phyloP scores from a whole-genome alignment of 2,329 filamentous ascomycete species.

The Alternaria arborescens region DNA sequence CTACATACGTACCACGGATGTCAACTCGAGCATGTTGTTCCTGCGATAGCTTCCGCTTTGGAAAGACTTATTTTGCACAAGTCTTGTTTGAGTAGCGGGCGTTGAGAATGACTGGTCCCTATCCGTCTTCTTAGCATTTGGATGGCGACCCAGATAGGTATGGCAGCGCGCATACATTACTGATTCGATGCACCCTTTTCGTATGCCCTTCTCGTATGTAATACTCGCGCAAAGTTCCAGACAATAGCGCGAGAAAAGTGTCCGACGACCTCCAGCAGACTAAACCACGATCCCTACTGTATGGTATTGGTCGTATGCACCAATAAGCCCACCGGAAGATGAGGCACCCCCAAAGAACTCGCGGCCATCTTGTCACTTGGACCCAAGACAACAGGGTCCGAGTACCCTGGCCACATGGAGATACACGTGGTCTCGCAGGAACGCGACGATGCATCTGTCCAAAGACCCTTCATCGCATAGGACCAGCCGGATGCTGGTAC shows the following conservation, averaged over 20 bases:
- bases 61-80: too few relatives aligned
- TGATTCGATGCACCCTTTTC: too few relatives aligned
- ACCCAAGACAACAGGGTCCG: not conserved
- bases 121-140: too few relatives aligned
- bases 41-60: not conserved
- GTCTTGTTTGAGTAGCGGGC: too few relatives aligned
- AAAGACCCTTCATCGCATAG: not conserved
- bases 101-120: too few relatives aligned
- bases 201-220: too few relatives aligned
- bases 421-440: too few relatives aligned
- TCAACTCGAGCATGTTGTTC: not conserved
- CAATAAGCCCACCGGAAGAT: not conserved
- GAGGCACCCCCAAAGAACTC: not conserved
- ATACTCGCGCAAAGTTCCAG: not conserved
- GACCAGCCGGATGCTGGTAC: rapidly evolving
- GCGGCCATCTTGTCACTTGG: not conserved
- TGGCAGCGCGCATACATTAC: too few relatives aligned
- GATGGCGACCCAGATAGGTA: too few relatives aligned
- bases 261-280: not conserved
- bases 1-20: too few relatives aligned
- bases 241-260: not conserved
- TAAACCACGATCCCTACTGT: not conserved
- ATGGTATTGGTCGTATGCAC: not conserved
- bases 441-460: not conserved
- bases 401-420: not conserved